Percentiles rank a stretch among this genome's conserved stretches.
phyloP scores from a whole-genome alignment of 257 asterid species.

The Orobanche coerulescens region DNA sequence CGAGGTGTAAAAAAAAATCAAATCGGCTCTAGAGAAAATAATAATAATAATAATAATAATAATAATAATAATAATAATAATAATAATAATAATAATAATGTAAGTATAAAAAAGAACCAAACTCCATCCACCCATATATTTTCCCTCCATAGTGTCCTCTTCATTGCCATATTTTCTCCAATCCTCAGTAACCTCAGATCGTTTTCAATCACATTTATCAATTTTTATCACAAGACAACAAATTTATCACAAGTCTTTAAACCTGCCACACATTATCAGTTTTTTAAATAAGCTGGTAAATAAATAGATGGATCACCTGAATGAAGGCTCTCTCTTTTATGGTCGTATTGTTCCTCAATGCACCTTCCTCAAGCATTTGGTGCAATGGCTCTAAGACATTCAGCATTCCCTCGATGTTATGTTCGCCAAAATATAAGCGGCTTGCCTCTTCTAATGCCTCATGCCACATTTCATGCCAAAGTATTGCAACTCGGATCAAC shows the following conservation, averaged over 20 bases:
- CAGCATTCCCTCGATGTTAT: constrained; percentile 93
- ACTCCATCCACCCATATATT: no score
- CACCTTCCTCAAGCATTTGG: constrained; percentile 93
- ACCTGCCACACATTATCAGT: not conserved
- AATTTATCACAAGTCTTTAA: not conserved
- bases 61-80: no score
- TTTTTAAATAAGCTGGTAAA: not conserved
- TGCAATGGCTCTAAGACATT: constrained; percentile 93
- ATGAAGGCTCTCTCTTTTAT: constrained; percentile 82
- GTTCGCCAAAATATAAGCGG: constrained; percentile 96
- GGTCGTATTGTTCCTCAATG: constrained; percentile 69
- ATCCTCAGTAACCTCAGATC: no score
- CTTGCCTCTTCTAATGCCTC: constrained; percentile 99
- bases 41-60: no score
- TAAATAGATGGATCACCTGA: constrained; percentile 49
- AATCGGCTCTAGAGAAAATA: no score
- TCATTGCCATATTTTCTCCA: no score
- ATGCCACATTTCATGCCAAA: constrained; percentile 99
- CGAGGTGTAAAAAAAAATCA: no score
- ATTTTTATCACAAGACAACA: constrained; percentile 2
- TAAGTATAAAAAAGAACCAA: no score
- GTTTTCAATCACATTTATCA: no score
- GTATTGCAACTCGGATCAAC: constrained; percentile 96
- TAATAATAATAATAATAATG: no score
- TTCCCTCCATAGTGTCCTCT: no score